These are phyloP conservation scores for Fagopyrum esculentum DNA, from an alignment of 148 eudicot species.

Conservation along the genomic window DNA sequence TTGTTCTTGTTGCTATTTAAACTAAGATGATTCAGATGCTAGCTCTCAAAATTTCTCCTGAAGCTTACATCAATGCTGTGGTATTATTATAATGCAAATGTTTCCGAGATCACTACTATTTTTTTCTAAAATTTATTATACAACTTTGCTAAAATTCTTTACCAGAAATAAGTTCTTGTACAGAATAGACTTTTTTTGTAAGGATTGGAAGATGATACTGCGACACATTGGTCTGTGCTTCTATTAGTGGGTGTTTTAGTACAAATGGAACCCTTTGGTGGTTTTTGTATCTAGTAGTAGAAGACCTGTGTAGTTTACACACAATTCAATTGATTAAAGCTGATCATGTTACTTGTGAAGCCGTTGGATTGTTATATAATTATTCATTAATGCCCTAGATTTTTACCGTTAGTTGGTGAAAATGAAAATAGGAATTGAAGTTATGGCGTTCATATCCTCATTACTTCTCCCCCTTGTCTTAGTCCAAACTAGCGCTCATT, in stretches of 20 bases:
- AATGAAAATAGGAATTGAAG: neutral
- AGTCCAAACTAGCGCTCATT: neutral
- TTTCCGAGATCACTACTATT: neutral
- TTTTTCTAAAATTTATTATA: neutral
- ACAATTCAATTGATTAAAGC: neutral
- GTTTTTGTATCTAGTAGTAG: neutral
- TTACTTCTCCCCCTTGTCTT: neutral
- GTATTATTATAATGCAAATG: neutral
- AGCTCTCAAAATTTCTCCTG: neutral
- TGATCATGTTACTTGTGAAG: neutral
- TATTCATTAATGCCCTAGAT: neutral
- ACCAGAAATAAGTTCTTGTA: neutral
- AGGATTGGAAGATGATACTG: neutral
- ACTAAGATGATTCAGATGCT: neutral
- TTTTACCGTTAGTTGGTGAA: neutral
- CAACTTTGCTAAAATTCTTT: neutral
- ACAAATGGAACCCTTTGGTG: neutral
- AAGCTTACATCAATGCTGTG: neutral
- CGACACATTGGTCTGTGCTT: neutral
- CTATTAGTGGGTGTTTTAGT: neutral
- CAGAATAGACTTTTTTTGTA: neutral
- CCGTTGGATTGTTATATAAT: neutral
- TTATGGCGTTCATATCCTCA: neutral
- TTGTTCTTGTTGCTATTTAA: neutral
- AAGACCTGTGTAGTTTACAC: slow-evolving; percentile 6